A percentile compares a stretch with the other conserved stretches of the same genome.
These are phyloP conservation scores for Eucalyptus decipiens DNA, from an alignment of 345 rosid species.

Conservation along the genomic window DNA sequence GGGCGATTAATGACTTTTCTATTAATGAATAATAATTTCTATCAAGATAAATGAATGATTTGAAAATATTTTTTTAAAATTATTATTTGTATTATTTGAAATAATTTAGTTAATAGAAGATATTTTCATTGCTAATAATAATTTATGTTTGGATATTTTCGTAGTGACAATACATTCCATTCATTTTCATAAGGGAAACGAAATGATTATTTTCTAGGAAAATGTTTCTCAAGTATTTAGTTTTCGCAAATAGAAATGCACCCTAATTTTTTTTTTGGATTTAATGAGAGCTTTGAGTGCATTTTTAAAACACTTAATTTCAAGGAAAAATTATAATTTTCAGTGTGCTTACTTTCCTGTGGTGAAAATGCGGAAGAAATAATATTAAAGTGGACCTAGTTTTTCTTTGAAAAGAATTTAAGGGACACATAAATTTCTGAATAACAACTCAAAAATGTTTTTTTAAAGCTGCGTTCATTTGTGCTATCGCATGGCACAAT, in stretches of 20 bases:
- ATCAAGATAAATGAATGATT: background rate
- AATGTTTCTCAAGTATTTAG: background rate
- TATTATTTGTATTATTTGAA: background rate
- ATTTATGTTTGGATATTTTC: background rate
- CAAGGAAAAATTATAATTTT: background rate
- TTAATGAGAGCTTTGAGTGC: background rate
- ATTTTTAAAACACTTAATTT: background rate
- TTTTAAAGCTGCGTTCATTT: background rate
- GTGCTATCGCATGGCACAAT: background rate
- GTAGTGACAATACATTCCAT: background rate
- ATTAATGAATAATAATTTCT: background rate
- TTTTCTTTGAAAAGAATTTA: background rate
- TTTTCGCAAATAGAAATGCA: rapidly evolving
- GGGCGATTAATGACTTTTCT: background rate
- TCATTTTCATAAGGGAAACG: too few relatives aligned
- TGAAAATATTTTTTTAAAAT: background rate
- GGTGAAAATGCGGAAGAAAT: background rate
- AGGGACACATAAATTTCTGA: background rate
- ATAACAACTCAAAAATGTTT: background rate
- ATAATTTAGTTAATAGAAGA: background rate
- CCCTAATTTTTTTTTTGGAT: background rate
- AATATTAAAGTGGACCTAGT: background rate
- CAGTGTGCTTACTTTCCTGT: background rate
- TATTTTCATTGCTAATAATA: background rate
- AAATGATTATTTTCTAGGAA: background rate